Conservation (phyloP, 257 asterid species). For the Capsicum chinense region DNA sequence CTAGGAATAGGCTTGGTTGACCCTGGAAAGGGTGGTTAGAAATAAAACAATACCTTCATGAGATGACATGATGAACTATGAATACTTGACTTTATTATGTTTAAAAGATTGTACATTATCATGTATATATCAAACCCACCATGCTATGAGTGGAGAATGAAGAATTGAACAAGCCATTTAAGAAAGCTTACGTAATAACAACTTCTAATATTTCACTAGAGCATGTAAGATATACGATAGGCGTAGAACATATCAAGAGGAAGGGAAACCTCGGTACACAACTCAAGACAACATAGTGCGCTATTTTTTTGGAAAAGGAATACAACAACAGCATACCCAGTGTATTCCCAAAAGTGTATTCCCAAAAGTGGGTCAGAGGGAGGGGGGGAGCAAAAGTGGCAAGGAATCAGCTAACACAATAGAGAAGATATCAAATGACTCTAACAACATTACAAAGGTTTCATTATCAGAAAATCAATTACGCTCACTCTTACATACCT, state of each 20-base stretch:
- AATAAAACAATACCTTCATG: background rate
- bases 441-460: no score
- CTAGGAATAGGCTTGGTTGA: slow-evolving; percentile 46
- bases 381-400: no score
- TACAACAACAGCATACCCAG: background rate
- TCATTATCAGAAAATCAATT: no score
- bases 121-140: slow-evolving; percentile 62
- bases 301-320: background rate
- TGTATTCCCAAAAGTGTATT: no score
- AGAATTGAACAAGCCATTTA: background rate
- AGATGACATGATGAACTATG: background rate
- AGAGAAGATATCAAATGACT: no score
- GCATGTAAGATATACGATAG: background rate
- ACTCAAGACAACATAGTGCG: background rate
- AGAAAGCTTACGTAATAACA: background rate
- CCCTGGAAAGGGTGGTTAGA: slow-evolving; percentile 44
- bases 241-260: slow-evolving; percentile 16
- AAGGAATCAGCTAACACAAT: no score
- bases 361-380: no score
- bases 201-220: background rate
- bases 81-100: background rate
- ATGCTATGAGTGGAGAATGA: slow-evolving; percentile 36
- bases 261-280: background rate
- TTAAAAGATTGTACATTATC: slow-evolving; percentile 20
- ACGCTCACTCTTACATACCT: no score